Percentiles rank a stretch among this genome's conserved stretches.
Evolutionary conservation across 73 alveolate species (phyloP).

Genomic region (Paraurostyla sp.): DNA sequence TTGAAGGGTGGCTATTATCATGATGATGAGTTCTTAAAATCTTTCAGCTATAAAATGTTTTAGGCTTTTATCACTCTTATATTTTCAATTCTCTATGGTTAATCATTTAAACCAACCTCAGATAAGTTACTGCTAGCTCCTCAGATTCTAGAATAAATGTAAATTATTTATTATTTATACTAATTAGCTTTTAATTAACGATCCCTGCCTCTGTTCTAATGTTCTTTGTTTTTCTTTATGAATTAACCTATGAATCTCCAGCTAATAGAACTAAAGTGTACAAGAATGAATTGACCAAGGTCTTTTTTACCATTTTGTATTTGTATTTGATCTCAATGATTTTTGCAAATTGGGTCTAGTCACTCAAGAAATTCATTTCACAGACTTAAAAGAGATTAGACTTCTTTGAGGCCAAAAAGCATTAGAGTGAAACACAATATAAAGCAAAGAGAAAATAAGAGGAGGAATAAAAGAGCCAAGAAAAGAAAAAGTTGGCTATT

Average conservation of each 20-base stretch:
- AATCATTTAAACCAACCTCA: background rate
- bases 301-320: slow-evolving; percentile 9
- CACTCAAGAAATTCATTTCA: slow-evolving; percentile 4
- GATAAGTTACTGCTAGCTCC: background rate
- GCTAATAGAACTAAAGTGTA: slow-evolving; percentile 30
- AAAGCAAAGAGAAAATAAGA: background rate
- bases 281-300: slow-evolving; percentile 37
- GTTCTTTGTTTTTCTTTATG: slow-evolving; percentile 44
- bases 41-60: slow-evolving; percentile 32
- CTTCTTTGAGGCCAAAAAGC: background rate
- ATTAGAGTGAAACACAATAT: background rate
- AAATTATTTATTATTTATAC: background rate
- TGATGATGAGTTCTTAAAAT: slow-evolving; percentile 38
- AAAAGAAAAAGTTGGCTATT: background rate
- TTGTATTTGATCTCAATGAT: slow-evolving; percentile 20
- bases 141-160: background rate
- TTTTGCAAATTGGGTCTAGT: slow-evolving; percentile 28
- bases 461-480: background rate
- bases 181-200: background rate
- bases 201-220: slow-evolving; percentile 50
- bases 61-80: slow-evolving; percentile 23
- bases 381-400: background rate
- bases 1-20: slow-evolving; percentile 33
- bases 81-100: slow-evolving; percentile 1
- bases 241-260: slow-evolving; percentile 26